Base-by-base conservation (phyloP, 1,284 basidiomycete genomes). In the Ceratobasidium sp. region DNA sequence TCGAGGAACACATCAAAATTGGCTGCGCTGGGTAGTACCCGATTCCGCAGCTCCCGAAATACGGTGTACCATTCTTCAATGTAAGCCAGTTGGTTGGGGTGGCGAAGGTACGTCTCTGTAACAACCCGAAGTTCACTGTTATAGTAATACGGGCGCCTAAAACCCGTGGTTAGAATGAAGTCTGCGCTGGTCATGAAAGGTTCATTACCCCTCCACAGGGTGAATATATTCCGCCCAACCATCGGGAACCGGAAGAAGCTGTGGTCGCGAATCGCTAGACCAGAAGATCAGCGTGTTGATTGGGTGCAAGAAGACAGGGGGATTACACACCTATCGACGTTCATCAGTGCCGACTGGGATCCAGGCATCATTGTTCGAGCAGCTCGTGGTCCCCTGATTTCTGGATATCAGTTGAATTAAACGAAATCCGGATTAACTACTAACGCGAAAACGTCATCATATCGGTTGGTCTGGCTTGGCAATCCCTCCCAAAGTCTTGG, bases 151-250 rank as follows among this genome's bases (percentile, higher is more conserved):
- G 54, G 27, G 21, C 66, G 54, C 11, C 64, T 68, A 11, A 44
- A 23, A 3, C 4, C 42, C 5, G 14, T 14, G 19, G 16, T 46
- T 46, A 16, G 19, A n/a, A 4, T 46, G 5, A 36, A 4, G 16
- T 4, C 19, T 46, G 42, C 42, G 7, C 6, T 46, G 5, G 5
- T 21, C 47, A 25, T 23, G 21, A 7, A 11, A 8, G 5, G 2
- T 29, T 13, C 9, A 49, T 68, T 21, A 57, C 66, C 66, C 66
- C 50, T 68, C 54, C 5, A 50, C 66, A 1, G 66, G 66, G 25
- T 68, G 66, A 11, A 39, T 42, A 56, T 68, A 68, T 27, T 68
- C 54, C 2, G 47, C 16, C 66, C 66, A 68, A 0, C 66, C 54
- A 25, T 25, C 23, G 2, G 11, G 25, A 21, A 67, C 62, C 0